Base-by-base conservation (phyloP, 176 grass and related monocot species). In the Themeda triandra region DNA sequence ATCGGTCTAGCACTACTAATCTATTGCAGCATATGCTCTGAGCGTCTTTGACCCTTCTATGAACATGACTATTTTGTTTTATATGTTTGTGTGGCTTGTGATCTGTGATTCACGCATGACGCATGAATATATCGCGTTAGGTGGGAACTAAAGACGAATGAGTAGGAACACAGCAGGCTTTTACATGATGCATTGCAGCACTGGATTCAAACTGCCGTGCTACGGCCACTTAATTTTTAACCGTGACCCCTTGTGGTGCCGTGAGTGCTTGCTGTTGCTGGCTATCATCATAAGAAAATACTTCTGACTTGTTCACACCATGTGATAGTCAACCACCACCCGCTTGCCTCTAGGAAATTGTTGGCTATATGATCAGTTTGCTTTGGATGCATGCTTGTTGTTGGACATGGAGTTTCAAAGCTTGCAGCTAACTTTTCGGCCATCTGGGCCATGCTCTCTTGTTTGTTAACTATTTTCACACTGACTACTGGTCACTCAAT, bases 391-490 rank as follows among this genome's bases (percentile, higher is more conserved):
- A 84, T 24, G 78, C 78, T 82, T 72, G 45, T 66, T 53, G 76
- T 85, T 78, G 65, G 82, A 85, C 77, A 63, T 42, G 9, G 54
- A 77, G 85, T 88, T 81, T 84, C 82, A 91, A 85, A 59, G 27
- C 35, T 44, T 66, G 76, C 89, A 77, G 71, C 76, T 14, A 80
- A 76, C 81, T 87, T 91, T 87, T 80, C 85, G 76, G 77, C 51
- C 53, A 71, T 87, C 76, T 28, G 27, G 49, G 4, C 71, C 70
- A 88, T 72, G 80, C 60, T 21, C 58, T 83, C 76, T 46, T 87
- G 89, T 74, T 86, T 90, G 58, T 86, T 90, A n/a, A n/a, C n/a
- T n/a, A n/a, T 39, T 51, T 74, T 68, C 29, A 75, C 80, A 49
- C 84, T 90, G 75, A 80, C 18, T n/a, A 83, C 24, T 18, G 70